Conservation (phyloP, 108 stramenopile genomes). For the Bacterosira constricta region DNA sequence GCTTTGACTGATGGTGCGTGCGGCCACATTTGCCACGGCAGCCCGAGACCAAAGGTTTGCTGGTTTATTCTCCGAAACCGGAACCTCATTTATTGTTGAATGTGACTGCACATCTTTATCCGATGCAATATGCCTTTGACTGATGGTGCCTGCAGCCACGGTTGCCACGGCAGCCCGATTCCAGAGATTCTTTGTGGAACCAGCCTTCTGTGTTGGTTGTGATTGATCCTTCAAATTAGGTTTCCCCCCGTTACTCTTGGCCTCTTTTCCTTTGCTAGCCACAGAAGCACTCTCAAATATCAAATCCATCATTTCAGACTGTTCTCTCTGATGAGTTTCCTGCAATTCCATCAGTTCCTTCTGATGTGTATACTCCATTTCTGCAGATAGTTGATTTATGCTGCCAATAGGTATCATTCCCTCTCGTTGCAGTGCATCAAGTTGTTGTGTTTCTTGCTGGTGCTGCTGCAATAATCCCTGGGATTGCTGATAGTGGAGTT, state of each 20-base stretch:
- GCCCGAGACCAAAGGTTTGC: too few species aligned
- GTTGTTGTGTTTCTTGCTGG: slow-evolving; percentile 2
- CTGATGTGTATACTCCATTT: background rate
- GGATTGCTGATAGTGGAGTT: background rate
- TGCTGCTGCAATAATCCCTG: background rate
- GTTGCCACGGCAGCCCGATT: too few species aligned
- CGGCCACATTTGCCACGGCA: too few species aligned
- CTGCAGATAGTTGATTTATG: background rate
- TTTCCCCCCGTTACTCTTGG: background rate
- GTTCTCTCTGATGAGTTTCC: slow-evolving; percentile 4
- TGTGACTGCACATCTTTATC: too few species aligned
- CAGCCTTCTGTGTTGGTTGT: too few species aligned
- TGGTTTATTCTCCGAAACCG: too few species aligned
- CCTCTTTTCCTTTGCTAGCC: background rate
- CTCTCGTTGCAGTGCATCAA: background rate
- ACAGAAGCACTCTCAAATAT: background rate
- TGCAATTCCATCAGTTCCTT: background rate
- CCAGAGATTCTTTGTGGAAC: too few species aligned
- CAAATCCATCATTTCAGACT: background rate
- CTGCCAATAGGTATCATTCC: background rate
- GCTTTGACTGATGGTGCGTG: too few species aligned
- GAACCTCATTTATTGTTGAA: too few species aligned
- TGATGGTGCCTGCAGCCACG: too few species aligned
- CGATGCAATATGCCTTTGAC: too few species aligned
- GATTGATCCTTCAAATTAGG: too few species aligned